Base-by-base conservation (phyloP, 1,284 basidiomycete genomes). In the Apiotrichum veenhuisii region DNA sequence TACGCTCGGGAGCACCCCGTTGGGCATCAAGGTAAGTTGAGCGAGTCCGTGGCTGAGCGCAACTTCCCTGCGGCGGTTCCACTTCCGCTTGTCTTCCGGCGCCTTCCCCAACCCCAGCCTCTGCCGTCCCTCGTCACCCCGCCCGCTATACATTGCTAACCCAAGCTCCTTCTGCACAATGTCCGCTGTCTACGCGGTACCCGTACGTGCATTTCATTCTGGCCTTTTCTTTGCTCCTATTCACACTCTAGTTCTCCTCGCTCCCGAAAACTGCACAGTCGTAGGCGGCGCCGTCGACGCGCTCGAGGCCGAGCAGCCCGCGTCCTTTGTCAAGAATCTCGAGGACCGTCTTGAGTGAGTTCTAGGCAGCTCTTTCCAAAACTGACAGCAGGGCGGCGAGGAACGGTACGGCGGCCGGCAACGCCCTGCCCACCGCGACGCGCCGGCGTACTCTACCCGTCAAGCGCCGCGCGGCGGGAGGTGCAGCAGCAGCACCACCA, bases 11-110 rank as follows among this genome's bases (percentile, higher is more conserved):
- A 71, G 73, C 44, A 77, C 76, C 14, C 52, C 63, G 33, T 48
- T 77, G n/a, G 76, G 76, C 2, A 64, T 59, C 27, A 77, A 77
- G 60, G 73, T 75, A 42, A 34, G 68, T 58, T 14, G 2, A 15
- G 14, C 20, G 18, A 17, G 20, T 33, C 12, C 27, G 10, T 22
- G 9, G 22, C 37, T 38, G 37, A 17, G 9, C 10, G 11, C 10
- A 14, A 38, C 7, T 14, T n/a, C n/a, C n/a, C 37, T 8, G 14
- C 33, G 10, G 9, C 37, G 14, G 5, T n/a, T 11, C 37, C 37
- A 14, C 40, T 20, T 41, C 8, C 20, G 9, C 40, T 22, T 41
- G 40, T 22, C 23, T 25, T 42, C 9, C 17, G 10, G 9, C 37
- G 37, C 37, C 37, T 38, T 14, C 18, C 37, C 14, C 18, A 7